A percentile compares a stretch with the other conserved stretches of the same genome.
Conservation (phyloP, 305 asterid genomes). For the Fraxinus nigra region DNA sequence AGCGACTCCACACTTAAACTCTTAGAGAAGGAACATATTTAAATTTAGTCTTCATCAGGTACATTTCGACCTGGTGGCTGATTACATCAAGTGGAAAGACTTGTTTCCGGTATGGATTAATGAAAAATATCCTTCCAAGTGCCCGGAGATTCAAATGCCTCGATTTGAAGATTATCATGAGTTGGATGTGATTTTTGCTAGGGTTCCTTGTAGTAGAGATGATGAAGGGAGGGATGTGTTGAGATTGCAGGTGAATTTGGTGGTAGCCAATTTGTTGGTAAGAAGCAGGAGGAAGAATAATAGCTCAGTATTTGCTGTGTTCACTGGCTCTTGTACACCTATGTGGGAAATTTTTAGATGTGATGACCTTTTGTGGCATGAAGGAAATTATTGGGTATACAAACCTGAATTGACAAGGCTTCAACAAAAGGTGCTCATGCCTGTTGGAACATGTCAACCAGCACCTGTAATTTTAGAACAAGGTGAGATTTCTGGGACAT, state of each 20-base stretch:
- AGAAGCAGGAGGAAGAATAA: conserved; percentile 39
- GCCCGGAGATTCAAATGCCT: conserved; percentile 77
- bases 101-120: conserved; percentile 56
- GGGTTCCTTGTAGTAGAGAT: conserved; percentile 40
- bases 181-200: conserved; percentile 61
- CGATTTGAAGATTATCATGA: conserved; percentile 35
- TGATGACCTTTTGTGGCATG: conserved; percentile 58
- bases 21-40: background rate
- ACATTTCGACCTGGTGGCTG: conserved; percentile 33
- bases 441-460: conserved; percentile 64
- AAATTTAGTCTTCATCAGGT: conserved; percentile 10
- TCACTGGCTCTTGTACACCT: conserved; percentile 51
- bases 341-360: conserved; percentile 79
- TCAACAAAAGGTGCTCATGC: conserved; percentile 54
- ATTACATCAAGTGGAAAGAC: conserved; percentile 44
- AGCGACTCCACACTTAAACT: background rate
- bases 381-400: conserved; percentile 44
- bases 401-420: conserved; percentile 50
- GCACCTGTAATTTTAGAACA: conserved; percentile 37
- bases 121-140: conserved; percentile 33
- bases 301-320: conserved; percentile 38
- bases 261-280: conserved; percentile 66
- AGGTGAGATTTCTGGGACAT: conserved; percentile 25
- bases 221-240: conserved; percentile 39
- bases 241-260: conserved; percentile 73